Conservation (phyloP, 2,329 filamentous ascomycete genomes). For the Mycosphaerella sp. region DNA sequence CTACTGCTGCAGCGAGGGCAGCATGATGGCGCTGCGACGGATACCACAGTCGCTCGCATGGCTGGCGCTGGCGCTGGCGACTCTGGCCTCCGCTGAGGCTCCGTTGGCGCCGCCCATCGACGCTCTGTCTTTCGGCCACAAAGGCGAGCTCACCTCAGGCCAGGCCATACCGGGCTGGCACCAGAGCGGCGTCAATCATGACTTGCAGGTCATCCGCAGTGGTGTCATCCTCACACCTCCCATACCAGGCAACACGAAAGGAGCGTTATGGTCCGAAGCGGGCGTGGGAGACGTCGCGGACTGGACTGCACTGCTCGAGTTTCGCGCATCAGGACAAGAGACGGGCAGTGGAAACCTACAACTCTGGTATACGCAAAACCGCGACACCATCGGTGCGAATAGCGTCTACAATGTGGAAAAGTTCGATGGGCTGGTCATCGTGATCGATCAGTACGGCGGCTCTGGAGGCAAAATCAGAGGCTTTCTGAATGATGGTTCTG, state of each 20-base stretch:
- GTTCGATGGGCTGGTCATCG: constrained; percentile 86
- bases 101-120: constrained; percentile 26
- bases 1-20: no score
- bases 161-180: constrained; percentile 52
- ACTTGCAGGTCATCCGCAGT: constrained; percentile 67
- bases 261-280: constrained; percentile 71
- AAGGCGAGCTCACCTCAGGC: constrained; percentile 60
- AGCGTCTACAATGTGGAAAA: constrained; percentile 78
- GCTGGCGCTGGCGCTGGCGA: constrained; percentile 27
- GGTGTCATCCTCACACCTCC: constrained; percentile 87
- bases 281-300: constrained; percentile 46
- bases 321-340: constrained; percentile 80
- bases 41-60: constrained; percentile 20
- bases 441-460: constrained; percentile 77
- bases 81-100: constrained; percentile 22
- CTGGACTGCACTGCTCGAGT: constrained; percentile 80
- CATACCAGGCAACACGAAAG: constrained; percentile 76
- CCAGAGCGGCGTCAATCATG: constrained; percentile 50
- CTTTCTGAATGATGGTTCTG: constrained; percentile 86
- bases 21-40: not conserved
- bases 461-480: constrained; percentile 75
- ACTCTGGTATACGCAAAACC: constrained; percentile 76
- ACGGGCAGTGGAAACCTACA: constrained; percentile 83
- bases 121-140: constrained; percentile 66
- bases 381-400: constrained; percentile 57